Conservation (phyloP, 192 early-diverging fungal species). For the Coemansia asiatica region DNA sequence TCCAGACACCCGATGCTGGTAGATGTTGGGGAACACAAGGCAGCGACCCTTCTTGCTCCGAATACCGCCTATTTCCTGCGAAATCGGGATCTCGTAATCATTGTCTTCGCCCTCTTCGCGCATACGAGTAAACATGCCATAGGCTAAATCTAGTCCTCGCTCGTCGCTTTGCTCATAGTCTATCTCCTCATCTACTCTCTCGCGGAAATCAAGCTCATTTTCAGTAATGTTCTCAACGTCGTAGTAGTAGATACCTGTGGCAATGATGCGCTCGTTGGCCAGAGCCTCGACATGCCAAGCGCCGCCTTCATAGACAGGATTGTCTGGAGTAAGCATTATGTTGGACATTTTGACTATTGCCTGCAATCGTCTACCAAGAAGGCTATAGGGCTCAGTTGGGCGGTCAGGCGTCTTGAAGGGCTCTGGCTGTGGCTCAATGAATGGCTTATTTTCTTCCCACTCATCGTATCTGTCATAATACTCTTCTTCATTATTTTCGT, state of each 20-base stretch:
- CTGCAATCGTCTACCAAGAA: conserved; percentile 53
- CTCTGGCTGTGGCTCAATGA: conserved; percentile 40
- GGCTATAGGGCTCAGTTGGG: conserved; percentile 19
- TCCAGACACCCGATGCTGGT: conserved; percentile 66
- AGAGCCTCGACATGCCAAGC: conserved; percentile 76
- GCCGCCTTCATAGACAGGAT: conserved; percentile 56
- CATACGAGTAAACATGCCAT: conserved; percentile 25
- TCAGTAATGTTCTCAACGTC: conserved; percentile 68
- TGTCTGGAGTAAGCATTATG: conserved; percentile 68
- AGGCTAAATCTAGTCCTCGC: conserved; percentile 28
- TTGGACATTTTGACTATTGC: conserved; percentile 74
- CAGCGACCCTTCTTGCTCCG: conserved; percentile 58
- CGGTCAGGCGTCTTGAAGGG: conserved; percentile 37
- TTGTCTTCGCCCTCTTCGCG: conserved; percentile 13
- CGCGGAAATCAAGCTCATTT: conserved; percentile 61
- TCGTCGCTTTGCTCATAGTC: conserved; percentile 34
- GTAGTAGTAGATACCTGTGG: conserved; percentile 76
- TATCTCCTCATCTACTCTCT: conserved; percentile 9
- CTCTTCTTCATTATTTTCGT: conserved; percentile 16
- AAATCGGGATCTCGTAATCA: conserved; percentile 7
- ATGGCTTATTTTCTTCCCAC: conserved; percentile 18
- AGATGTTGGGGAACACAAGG: conserved; percentile 71
- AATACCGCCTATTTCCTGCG: conserved; percentile 54
- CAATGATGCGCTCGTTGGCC: conserved; percentile 68
- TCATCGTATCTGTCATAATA: conserved; percentile 28